Conservation (phyloP, 129 eudicot genomes). For the Flaveria brownii region DNA sequence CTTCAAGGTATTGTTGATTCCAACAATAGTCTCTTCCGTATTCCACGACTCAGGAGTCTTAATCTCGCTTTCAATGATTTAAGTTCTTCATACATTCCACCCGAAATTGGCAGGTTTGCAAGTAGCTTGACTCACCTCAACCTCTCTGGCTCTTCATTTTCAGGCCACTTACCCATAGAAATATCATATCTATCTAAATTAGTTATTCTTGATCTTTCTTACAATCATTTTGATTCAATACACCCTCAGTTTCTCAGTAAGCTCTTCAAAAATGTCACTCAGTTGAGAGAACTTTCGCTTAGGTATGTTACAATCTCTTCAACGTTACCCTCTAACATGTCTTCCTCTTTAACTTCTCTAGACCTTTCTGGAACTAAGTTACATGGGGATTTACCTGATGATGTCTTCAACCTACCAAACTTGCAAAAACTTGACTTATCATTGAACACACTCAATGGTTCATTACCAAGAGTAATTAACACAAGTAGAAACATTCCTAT, state of each 20-base stretch:
- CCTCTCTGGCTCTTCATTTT: constrained; percentile 20
- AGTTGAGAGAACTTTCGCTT: constrained; percentile 14
- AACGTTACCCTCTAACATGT: constrained; percentile 9
- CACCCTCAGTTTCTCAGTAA: constrained; percentile 14
- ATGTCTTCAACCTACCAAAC: constrained; percentile 32
- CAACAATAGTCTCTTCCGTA: constrained; percentile 34
- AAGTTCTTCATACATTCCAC: constrained; percentile 23
- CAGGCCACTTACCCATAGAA: constrained; percentile 15
- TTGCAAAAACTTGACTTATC: not conserved
- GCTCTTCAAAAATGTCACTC: constrained; percentile 20
- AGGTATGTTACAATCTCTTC: not conserved
- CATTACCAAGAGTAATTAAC: constrained; percentile 15
- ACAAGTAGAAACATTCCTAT: constrained; percentile 26
- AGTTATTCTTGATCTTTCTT: constrained; percentile 28
- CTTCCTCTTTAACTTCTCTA: constrained; percentile 25
- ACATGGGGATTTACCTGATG: constrained; percentile 35
- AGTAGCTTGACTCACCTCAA: constrained; percentile 34
- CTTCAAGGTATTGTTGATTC: constrained; percentile 36
- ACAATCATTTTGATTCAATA: not conserved
- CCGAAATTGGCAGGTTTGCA: constrained; percentile 17
- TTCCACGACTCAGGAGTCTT: constrained; percentile 27
- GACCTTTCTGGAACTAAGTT: constrained; percentile 6
- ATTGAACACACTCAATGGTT: constrained; percentile 27
- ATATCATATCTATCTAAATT: constrained; percentile 20
- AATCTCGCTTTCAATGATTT: constrained; percentile 39